Conservation (phyloP, 345 rosid genomes). For the Populus alba region DNA sequence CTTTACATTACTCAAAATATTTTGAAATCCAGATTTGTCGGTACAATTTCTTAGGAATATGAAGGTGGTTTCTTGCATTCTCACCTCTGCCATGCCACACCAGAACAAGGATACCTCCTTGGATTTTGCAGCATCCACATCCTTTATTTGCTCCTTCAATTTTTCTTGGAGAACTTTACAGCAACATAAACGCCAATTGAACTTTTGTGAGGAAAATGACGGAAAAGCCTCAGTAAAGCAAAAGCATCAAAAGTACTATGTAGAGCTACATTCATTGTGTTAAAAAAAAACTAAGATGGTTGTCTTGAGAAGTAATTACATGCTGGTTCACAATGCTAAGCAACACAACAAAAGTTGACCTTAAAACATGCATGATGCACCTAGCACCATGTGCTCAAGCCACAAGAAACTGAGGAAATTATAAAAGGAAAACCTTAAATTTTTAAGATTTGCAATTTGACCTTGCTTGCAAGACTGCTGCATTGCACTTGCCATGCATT, state of each 20-base stretch:
- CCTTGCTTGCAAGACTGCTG: too few relatives aligned
- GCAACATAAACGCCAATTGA: not conserved
- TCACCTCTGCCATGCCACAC: constrained; percentile 92
- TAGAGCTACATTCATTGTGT: not conserved
- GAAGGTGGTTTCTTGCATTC: constrained; percentile 2
- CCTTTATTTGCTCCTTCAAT: constrained; percentile 67
- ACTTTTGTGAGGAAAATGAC: not conserved
- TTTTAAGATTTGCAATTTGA: too few relatives aligned
- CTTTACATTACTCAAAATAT: not conserved
- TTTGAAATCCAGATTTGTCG: not conserved
- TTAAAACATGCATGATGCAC: not conserved
- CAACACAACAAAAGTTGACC: not conserved
- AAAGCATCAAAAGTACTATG: not conserved
- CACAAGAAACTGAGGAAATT: not conserved
- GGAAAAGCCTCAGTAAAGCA: not conserved
- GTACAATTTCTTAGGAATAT: not conserved
- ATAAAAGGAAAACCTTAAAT: not conserved
- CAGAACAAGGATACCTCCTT: constrained; percentile 72
- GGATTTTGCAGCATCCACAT: constrained; percentile 58
- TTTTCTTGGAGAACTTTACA: constrained; percentile 54
- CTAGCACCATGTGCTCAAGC: not conserved
- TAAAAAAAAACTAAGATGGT: not conserved
- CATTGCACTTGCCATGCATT: too few relatives aligned
- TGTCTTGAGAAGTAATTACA: not conserved
- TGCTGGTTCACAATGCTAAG: not conserved